Percentiles rank a stretch among this genome's conserved stretches.
Conservation (phyloP, 78 protist genomes). For the Pigoraptor vietnamica region DNA sequence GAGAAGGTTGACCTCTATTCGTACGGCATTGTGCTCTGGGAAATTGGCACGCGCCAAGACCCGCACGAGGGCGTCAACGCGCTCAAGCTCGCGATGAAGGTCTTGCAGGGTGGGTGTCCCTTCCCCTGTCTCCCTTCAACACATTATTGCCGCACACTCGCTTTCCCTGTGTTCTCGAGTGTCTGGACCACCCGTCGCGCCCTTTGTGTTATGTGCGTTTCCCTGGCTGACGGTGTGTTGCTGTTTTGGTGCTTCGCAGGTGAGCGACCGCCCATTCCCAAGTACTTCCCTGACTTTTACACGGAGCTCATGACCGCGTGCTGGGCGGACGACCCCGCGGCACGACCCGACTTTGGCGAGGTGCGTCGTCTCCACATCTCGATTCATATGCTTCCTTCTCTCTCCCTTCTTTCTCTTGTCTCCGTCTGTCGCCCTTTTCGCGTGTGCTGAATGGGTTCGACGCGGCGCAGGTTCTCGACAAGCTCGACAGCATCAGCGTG, state of each 20-base stretch:
- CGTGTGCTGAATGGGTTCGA: too few species aligned
- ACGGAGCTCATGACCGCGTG: background rate
- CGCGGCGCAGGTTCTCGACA: background rate
- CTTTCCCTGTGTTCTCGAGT: too few species aligned
- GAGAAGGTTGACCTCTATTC: constrained; percentile 36
- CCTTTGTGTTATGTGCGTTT: too few species aligned
- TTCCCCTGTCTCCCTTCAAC: background rate
- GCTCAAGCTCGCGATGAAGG: background rate
- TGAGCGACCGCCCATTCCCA: background rate
- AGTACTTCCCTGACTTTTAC: background rate
- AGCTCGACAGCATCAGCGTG: background rate
- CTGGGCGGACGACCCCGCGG: background rate
- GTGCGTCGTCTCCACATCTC: background rate
- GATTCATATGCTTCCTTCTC: background rate
- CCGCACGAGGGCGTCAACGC: constrained; percentile 21
- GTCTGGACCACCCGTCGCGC: too few species aligned
- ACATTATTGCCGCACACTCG: too few species aligned
- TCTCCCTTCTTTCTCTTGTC: too few species aligned
- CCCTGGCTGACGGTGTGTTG: background rate
- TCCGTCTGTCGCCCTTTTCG: too few species aligned
- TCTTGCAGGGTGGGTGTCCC: background rate
- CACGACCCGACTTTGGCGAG: background rate
- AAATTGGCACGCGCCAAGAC: constrained; percentile 6
- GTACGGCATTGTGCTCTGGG: constrained; percentile 42
- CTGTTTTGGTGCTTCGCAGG: background rate